Base-by-base conservation (phyloP, 345 rosid species). In the Toxicodendron radicans region DNA sequence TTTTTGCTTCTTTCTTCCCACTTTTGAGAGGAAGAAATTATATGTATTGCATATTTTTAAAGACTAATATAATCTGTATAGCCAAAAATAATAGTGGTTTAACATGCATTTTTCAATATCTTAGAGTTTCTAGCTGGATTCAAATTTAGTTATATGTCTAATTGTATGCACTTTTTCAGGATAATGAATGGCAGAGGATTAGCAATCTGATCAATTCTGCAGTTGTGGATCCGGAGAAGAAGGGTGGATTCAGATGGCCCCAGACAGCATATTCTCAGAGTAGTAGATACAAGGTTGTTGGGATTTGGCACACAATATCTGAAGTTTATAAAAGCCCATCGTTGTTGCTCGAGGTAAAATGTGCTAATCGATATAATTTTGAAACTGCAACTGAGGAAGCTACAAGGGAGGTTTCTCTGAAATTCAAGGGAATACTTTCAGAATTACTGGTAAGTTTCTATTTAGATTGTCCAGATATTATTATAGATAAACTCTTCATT, bases 221-320 rank as follows among this genome's bases (percentile, higher is more conserved):
- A 16, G 77, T 85, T 70, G 16, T 87, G 72, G 93, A 90, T 80
- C 80, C 87, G 10, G 80, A 76, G 57, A 86, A 76, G 78, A 89
- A 86, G 78, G 94, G 97, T 24, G 91, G 97, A 41, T 69, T 91
- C 71, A 84, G 86, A 77, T 90, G 95, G 97, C 84, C 87, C 11
- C 12, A 32, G 88, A 84, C 58, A 81, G 78, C 82, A 38, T 76
- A 67, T 71, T 79, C 49, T 81, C 85, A 7, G 86, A 66, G 17
- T 71, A 84, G 82, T 58, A 82, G 90, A 78, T 87, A 71, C 73
- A 72, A 45, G 16, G 78, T 86, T 14, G 33, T 84, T 61, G 91
- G 82, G 56, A 82, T 75, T 58, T 83, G 87, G 86, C 91, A 85
- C 74, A 82, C 87, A 5, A 33, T 21, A 35, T 27, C 78, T 48